Evolutionary conservation across 2,329 filamentous ascomycete genomes (phyloP).

Genomic region (Alternaria atra): DNA sequence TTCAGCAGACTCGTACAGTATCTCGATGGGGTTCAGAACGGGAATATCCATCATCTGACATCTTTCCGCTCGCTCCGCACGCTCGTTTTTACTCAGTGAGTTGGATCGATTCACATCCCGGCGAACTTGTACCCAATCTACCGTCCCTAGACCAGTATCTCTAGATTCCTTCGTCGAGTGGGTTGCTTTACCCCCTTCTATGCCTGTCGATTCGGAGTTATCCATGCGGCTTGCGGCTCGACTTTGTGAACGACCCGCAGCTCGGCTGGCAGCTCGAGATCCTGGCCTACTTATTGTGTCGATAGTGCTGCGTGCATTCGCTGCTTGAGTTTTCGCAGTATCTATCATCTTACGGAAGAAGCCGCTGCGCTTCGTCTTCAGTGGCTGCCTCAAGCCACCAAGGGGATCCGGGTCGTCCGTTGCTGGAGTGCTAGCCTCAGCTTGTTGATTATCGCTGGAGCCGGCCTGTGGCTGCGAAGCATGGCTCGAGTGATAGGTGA

Average conservation of each 20-base stretch:
- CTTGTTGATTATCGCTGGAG: constrained; percentile 56
- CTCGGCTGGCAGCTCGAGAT: constrained; percentile 50
- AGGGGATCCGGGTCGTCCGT: constrained; percentile 73
- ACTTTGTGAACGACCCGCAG: constrained; percentile 52
- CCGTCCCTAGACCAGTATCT: constrained; percentile 74
- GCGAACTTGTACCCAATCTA: constrained; percentile 97
- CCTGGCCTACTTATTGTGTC: constrained; percentile 63
- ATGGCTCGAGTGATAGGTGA: constrained; percentile 93
- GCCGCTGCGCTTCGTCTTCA: constrained; percentile 76
- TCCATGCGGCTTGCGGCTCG: constrained; percentile 44
- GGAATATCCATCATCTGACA: constrained; percentile 95
- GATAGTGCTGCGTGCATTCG: constrained; percentile 86
- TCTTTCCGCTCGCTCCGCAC: constrained; percentile 82
- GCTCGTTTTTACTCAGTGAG: constrained; percentile 88
- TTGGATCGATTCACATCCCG: constrained; percentile 96
- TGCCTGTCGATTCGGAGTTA: constrained; percentile 59
- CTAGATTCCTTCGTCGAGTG: constrained; percentile 59
- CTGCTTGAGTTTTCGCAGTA: constrained; percentile 91
- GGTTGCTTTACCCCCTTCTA: constrained; percentile 59
- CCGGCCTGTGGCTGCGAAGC: constrained; percentile 62
- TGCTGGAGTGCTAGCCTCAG: constrained; percentile 64
- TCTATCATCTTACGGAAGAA: constrained; percentile 97
- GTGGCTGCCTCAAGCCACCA: constrained; percentile 79
- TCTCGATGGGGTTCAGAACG: constrained; percentile 87
- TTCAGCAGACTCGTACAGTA: constrained; percentile 82